Evolutionary conservation across 2,329 filamentous ascomycete genomes (phyloP).

Genomic region (Colletotrichum sp.): DNA sequence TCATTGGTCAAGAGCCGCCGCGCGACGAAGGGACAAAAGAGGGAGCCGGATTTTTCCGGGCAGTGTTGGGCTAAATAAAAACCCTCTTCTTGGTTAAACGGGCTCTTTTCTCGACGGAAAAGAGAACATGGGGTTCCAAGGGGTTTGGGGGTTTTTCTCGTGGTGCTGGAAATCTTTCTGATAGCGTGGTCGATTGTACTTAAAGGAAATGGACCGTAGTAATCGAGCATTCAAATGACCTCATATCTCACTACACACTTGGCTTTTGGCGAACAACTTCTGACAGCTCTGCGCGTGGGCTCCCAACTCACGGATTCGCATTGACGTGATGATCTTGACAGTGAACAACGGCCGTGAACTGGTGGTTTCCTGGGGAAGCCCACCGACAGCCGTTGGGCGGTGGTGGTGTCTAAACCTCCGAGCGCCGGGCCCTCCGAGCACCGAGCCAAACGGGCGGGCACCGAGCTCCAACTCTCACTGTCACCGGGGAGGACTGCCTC

Average conservation of each 20-base stretch:
- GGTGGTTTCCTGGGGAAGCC: background rate
- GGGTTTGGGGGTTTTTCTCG: background rate
- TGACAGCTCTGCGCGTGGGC: background rate
- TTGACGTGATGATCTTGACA: background rate
- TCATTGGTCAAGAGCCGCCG: background rate
- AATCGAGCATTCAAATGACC: slow-evolving; percentile 12
- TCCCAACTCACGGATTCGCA: background rate
- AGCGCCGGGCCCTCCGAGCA: background rate
- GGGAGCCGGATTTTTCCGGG: background rate
- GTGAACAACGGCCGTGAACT: background rate
- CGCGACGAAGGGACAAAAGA: background rate
- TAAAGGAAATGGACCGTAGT: background rate
- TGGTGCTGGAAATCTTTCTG: background rate
- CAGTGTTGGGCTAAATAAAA: background rate
- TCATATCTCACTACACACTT: background rate
- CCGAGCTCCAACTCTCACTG: background rate
- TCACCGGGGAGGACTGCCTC: background rate
- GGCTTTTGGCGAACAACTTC: background rate
- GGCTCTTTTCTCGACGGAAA: background rate
- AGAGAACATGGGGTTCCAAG: background rate
- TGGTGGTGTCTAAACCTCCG: background rate
- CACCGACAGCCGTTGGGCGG: background rate
- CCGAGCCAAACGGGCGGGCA: background rate
- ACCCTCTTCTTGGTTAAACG: background rate
- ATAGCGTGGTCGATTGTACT: slow-evolving; percentile 6